These are phyloP conservation scores for Trichoderma citrinoviride DNA, from an alignment of 2,329 filamentous ascomycete species.

Conservation along the genomic window DNA sequence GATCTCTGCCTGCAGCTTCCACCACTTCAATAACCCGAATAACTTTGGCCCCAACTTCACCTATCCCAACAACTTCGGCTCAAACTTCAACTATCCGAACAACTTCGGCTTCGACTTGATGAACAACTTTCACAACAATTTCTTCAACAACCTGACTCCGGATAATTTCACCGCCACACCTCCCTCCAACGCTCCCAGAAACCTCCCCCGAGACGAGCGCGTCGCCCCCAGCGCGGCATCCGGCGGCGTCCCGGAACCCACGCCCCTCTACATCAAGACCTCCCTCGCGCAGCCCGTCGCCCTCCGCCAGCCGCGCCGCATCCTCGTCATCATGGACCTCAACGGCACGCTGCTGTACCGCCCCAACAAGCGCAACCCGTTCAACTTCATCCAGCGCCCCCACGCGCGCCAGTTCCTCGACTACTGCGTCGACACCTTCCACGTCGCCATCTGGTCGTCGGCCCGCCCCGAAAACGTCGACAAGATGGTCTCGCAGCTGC, in stretches of 20 bases:
- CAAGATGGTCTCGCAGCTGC: conserved; percentile 63
- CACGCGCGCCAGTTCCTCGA: conserved; percentile 66
- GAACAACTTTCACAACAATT: not conserved
- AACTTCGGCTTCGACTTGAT: not conserved
- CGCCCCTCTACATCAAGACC: conserved; percentile 57
- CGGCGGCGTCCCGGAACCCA: conserved; percentile 61
- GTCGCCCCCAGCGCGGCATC: conserved; percentile 41
- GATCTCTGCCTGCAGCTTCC: not conserved
- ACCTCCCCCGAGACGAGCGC: conserved; percentile 14
- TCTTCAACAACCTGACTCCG: not conserved
- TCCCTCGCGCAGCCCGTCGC: conserved; percentile 45
- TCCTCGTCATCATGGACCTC: conserved; percentile 85
- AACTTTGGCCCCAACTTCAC: not conserved
- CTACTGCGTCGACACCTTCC: conserved; percentile 72
- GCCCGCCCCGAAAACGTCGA: conserved; percentile 71
- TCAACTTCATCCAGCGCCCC: conserved; percentile 63
- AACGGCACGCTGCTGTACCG: conserved; percentile 88
- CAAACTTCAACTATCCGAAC: not conserved
- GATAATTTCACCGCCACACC: not conserved
- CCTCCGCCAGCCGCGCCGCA: conserved; percentile 51
- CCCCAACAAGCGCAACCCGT: conserved; percentile 48
- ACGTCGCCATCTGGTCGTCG: conserved; percentile 88
- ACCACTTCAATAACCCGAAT: not conserved
- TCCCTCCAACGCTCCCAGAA: not conserved
- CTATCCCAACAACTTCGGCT: not conserved